Percentiles rank a stretch among this genome's conserved stretches.
These are phyloP conservation scores for Monosporascus sp. DNA, from an alignment of 2,329 filamentous ascomycete genomes.

Conservation along the genomic window DNA sequence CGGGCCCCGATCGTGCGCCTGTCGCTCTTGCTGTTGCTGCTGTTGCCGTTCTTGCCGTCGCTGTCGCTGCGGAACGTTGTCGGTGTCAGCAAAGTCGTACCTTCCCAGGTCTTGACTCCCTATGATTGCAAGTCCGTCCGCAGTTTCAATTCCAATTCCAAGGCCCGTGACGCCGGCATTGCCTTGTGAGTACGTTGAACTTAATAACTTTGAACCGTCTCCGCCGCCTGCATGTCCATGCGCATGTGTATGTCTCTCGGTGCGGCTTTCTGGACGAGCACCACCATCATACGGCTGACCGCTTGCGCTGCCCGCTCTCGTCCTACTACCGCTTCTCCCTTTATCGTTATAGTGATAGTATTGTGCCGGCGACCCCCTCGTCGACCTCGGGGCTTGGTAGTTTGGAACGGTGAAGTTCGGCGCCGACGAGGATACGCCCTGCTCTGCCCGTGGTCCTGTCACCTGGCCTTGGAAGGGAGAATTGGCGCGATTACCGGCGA, in stretches of 20 bases:
- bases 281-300: no score
- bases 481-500: neutral
- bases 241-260: neutral
- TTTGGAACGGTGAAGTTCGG: neutral
- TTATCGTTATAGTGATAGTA: neutral
- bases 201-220: neutral
- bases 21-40: slow-evolving; percentile 1
- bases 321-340: neutral
- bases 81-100: slow-evolving; percentile 3
- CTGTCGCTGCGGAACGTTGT: neutral
- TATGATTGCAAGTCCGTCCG: neutral
- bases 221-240: neutral
- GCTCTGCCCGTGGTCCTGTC: neutral
- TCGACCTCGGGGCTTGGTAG: neutral
- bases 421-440: neutral
- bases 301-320: no score
- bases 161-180: neutral
- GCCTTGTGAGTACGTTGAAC: neutral
- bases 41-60: slow-evolving; percentile 2
- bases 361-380: neutral
- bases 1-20: neutral
- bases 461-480: neutral
- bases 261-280: neutral
- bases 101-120: slow-evolving; percentile 1
- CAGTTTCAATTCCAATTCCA: neutral